Base-by-base conservation (phyloP, 495 filamentous ascomycete species). In the Penicillium macrosclerotiorum region DNA sequence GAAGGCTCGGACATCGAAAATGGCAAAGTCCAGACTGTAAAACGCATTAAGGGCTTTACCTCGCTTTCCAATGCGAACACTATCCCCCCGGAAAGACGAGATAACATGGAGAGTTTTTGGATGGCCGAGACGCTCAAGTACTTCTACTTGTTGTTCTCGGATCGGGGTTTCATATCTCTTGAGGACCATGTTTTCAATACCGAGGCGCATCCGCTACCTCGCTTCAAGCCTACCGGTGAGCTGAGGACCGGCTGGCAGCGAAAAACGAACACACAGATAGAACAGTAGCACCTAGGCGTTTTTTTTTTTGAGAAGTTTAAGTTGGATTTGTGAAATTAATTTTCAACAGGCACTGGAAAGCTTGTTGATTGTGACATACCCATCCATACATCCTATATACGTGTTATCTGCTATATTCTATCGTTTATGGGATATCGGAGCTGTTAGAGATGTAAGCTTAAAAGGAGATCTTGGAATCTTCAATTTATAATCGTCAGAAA, bases 101-200 rank as follows among this genome's bases (percentile, higher is more conserved):
- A 95, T 66, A 93, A 93, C 48, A 93, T 93, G 89, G 89, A 95
- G 68, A 90, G 89, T 54, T 95, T 92, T 63, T 95, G 89, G 93
- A 83, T 97, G 69, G 91, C 93, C 30, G 94, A 99, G 71, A 99
- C 94, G 26, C 74, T 99, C 29, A 99, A 99, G 70, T 98, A 97
- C 55, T 86, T 98, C 57, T 98, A 96, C 63, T 78, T 98, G 20
- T 76, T 97, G 36, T 98, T 99, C 68, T 92, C 88, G 17, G 83
- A 86, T 6, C 75, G 83, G 38, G 89, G 95, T 31, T 70, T 96
- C 38, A 73, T 96, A 35, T 88, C 91, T 8, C 73, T 97, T 24
- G 84, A 90, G 51, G 76, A 90, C 37, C 71, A 95, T 25, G 89
- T 99, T 18, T 82, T 97, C 52, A 99, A 97, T 60, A 97, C 94